Evolutionary conservation across 495 filamentous ascomycete genomes (phyloP), one percentile per base, ranked within the genome.

Genomic region (Cladorrhinum samala): DNA sequence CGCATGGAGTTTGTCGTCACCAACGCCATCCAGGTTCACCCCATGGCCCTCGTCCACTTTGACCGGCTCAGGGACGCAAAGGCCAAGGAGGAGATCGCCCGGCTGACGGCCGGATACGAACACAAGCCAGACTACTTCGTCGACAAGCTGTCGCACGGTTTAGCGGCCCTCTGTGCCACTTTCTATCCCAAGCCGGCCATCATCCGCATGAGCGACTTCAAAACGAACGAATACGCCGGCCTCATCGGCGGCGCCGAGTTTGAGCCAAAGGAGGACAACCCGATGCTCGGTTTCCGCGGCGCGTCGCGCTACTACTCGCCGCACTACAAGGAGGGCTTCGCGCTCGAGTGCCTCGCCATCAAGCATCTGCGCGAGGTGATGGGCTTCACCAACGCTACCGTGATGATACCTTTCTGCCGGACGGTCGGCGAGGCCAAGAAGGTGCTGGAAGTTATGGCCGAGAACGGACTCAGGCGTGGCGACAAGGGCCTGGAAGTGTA

Each of bases 391-490:
- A 72, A 70, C 48, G 67, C 67, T 2, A 54, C 70, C 7, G 62
- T 68, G 7, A 72, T 72, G 68, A 61, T 72, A 20, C 68, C 68
- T 2, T 72, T 72, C 57, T 72, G 68, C 43, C 67, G 68, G 2
- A 68, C 68, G 4, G 55, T 67, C 9, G 40, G 18, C 14, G 68
- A 72, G 46, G 68, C 68, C 2, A 52, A 62, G 25, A 54, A 60
- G 37, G 68, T 72, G 11, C 60, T 69, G 21, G 50, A 42, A 2
- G 59, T 66, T 7, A 66, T 72, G 67, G 62, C 57, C 1, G 56
- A 61, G 20, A 64, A 72, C 39, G 68, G 67, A 1, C 62, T 72
- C 11, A 4, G 23, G 41, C 58, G 67, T 3, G 67, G 67, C 18
- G 54, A 72, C 46, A 43, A 62, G 7, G 68, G 67, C 6, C 55